Percentiles rank a stretch among this genome's conserved stretches.
phyloP scores from a whole-genome alignment of 1,284 basidiomycete genomes.

The Wolfiporia cocos region DNA sequence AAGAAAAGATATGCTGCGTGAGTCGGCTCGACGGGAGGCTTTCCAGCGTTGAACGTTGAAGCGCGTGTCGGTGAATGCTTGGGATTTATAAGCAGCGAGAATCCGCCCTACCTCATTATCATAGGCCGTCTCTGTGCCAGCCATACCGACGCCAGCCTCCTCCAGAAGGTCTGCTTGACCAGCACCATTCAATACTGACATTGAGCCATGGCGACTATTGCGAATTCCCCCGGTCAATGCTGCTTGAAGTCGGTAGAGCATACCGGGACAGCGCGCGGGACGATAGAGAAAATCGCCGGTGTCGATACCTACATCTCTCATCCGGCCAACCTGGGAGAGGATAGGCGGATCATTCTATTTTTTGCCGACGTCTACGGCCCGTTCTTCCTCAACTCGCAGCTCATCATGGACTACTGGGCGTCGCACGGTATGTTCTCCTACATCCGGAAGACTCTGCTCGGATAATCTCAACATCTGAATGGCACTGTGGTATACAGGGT shows the following conservation, averaged over 20 bases:
- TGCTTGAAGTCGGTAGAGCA: slow-evolving; percentile 45
- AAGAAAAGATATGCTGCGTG: too few relatives aligned
- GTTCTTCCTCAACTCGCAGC: slow-evolving; percentile 41
- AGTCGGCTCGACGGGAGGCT: too few relatives aligned
- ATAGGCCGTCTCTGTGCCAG: too few relatives aligned
- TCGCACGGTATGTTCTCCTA: slow-evolving; percentile 31
- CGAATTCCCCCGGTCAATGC: slow-evolving; percentile 35
- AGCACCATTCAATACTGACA: too few relatives aligned
- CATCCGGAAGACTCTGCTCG: too few relatives aligned
- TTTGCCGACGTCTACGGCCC: slow-evolving; percentile 44
- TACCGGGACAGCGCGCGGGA: slow-evolving; percentile 38
- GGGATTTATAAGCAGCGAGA: too few relatives aligned
- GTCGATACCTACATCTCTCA: slow-evolving; percentile 46
- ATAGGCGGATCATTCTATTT: slow-evolving; percentile 35
- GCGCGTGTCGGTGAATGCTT: too few relatives aligned
- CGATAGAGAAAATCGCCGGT: slow-evolving; percentile 35
- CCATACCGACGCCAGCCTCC: too few relatives aligned
- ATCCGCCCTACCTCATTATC: too few relatives aligned
- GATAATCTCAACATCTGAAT: too few relatives aligned
- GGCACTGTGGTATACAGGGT: slow-evolving; percentile 30
- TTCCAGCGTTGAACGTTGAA: too few relatives aligned
- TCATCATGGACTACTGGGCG: slow-evolving; percentile 48
- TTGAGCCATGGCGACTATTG: slow-evolving; percentile 26
- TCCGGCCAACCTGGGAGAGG: slow-evolving; percentile 29
- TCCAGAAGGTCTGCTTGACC: too few relatives aligned